A percentile compares a stretch with the other conserved stretches of the same genome.
Evolutionary conservation across 2,329 filamentous ascomycete species (phyloP).

Genomic region (Fusarium nematophilum): DNA sequence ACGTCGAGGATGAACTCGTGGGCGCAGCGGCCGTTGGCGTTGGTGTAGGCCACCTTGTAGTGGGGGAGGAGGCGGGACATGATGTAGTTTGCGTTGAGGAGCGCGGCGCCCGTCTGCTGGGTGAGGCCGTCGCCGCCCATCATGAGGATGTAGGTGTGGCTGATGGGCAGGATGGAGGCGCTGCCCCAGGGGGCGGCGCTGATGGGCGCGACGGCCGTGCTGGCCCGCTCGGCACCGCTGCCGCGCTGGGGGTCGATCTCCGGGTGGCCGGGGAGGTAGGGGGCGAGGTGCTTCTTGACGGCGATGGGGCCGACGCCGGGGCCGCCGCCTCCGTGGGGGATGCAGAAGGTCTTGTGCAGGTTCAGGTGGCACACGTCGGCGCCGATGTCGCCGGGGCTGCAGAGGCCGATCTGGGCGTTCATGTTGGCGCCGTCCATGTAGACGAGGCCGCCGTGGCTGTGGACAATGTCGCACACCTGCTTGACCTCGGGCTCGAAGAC

Average conservation of each 20-base stretch:
- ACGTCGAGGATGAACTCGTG: slow-evolving; percentile 97
- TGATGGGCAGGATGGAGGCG: slow-evolving; percentile 92
- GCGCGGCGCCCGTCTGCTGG: slow-evolving; percentile 88
- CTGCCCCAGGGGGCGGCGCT: slow-evolving; percentile 80
- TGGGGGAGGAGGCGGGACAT: slow-evolving; percentile 86
- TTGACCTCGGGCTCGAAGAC: slow-evolving; percentile 93
- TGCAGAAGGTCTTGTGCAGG: slow-evolving; percentile 98
- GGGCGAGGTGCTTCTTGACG: slow-evolving; percentile 83
- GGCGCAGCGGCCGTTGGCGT: slow-evolving; percentile 87
- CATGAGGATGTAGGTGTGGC: slow-evolving; percentile 94
- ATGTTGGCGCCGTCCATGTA: slow-evolving; percentile 99
- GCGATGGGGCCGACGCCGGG: slow-evolving; percentile 95
- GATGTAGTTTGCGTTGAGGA: slow-evolving; percentile 98
- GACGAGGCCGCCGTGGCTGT: slow-evolving; percentile 91
- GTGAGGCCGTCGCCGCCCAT: slow-evolving; percentile 82
- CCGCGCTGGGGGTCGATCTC: slow-evolving; percentile 44
- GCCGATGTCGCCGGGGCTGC: slow-evolving; percentile 95
- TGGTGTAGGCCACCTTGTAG: slow-evolving; percentile 94
- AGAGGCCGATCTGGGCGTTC: slow-evolving; percentile 96
- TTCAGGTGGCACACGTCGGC: slow-evolving; percentile 98
- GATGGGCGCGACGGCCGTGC: slow-evolving; percentile 44
- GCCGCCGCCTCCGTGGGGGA: slow-evolving; percentile 93
- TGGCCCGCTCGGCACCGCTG: slow-evolving; percentile 67
- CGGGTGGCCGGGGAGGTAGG: slow-evolving; percentile 66
- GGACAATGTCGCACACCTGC: slow-evolving; percentile 85